A percentile compares a stretch with the other conserved stretches of the same genome.
These are phyloP conservation scores for Euphorbia lathyris DNA, from an alignment of 345 rosid species.

Conservation along the genomic window DNA sequence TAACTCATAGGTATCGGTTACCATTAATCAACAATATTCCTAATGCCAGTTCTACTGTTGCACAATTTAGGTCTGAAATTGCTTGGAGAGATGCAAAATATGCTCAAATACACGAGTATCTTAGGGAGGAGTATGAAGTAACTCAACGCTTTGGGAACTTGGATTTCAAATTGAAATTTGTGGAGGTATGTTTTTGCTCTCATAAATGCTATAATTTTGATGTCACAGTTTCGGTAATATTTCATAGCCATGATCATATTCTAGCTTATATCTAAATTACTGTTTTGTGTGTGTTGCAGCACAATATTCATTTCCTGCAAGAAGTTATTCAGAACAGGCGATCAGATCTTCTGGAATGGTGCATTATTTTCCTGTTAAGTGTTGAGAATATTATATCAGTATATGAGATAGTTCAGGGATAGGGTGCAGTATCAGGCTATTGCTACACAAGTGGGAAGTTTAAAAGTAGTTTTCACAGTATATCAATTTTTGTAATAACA, in stretches of 20 bases:
- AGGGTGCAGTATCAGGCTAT: slow-evolving; percentile 29
- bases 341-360: slow-evolving; percentile 85
- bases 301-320: slow-evolving; percentile 88
- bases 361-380: slow-evolving; percentile 73
- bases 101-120: slow-evolving; percentile 84
- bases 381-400: slow-evolving; percentile 66
- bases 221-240: background rate
- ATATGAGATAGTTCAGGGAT: slow-evolving; percentile 63
- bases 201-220: background rate
- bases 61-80: slow-evolving; percentile 70
- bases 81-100: slow-evolving; percentile 97
- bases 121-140: slow-evolving; percentile 87
- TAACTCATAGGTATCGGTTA: background rate
- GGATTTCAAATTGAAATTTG: slow-evolving; percentile 83
- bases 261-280: background rate
- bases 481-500: slow-evolving; percentile 2
- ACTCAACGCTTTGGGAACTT: slow-evolving; percentile 87
- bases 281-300: slow-evolving; percentile 46
- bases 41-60: slow-evolving; percentile 9
- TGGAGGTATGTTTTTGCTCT: slow-evolving; percentile 53
- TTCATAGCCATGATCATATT: background rate
- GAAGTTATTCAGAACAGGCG: slow-evolving; percentile 81
- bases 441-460: background rate
- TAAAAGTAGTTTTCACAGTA: background rate
- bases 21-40: background rate